phyloP scores from a whole-genome alignment of 495 filamentous ascomycete genomes.

The Emericellopsis terricola region DNA sequence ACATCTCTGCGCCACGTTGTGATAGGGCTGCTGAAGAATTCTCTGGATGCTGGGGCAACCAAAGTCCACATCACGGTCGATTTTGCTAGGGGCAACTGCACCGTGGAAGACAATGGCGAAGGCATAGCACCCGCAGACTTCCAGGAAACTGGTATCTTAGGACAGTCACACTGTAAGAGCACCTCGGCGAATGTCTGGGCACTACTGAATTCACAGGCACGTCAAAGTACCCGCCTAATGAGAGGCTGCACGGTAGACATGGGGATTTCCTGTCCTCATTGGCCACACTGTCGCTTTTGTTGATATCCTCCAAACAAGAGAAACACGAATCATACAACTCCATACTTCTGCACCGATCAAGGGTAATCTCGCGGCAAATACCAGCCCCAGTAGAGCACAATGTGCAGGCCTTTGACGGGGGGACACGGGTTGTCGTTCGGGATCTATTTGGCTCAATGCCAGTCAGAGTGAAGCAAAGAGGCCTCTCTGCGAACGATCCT shows the following conservation, averaged over 20 bases:
- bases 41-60: slow-evolving; percentile 62
- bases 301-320: slow-evolving; percentile 59
- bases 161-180: slow-evolving; percentile 51
- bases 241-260: slow-evolving; percentile 42
- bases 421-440: slow-evolving; percentile 63
- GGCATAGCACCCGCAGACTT: slow-evolving; percentile 67
- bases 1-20: slow-evolving; percentile 57
- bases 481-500: slow-evolving; percentile 36
- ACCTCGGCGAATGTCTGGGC: too few relatives aligned
- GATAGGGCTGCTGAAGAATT: slow-evolving; percentile 64
- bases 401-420: slow-evolving; percentile 39
- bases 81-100: slow-evolving; percentile 57
- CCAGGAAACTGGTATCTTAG: slow-evolving; percentile 47
- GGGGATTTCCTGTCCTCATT: slow-evolving; percentile 69
- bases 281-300: slow-evolving; percentile 56
- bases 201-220: slow-evolving; percentile 43
- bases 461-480: slow-evolving; percentile 77
- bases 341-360: slow-evolving; percentile 52
- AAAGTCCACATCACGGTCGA: slow-evolving; percentile 59
- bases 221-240: slow-evolving; percentile 41
- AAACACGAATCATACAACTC: slow-evolving; percentile 46
- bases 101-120: slow-evolving; percentile 72
- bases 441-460: slow-evolving; percentile 93
- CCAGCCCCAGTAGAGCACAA: slow-evolving; percentile 46
- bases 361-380: slow-evolving; percentile 43